A percentile compares a stretch with the other conserved stretches of the same genome.
Evolutionary conservation across 2,329 filamentous ascomycete genomes (phyloP).

Genomic region (Anisogramma anomala): DNA sequence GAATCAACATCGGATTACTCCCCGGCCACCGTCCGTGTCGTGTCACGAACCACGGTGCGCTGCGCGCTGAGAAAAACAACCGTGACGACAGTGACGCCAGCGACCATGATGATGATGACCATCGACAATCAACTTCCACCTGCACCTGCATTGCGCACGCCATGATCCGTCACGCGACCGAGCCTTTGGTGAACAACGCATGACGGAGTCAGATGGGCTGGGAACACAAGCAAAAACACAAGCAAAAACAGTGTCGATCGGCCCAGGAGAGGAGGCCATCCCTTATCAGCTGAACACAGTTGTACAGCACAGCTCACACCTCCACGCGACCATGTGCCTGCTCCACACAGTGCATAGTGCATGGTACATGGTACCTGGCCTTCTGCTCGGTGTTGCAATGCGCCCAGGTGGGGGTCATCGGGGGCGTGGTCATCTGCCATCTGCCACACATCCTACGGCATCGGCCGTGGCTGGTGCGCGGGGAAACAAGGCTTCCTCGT

Average conservation of each 20-base stretch:
- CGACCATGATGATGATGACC: not conserved
- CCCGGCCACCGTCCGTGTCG: slow-evolving; percentile 10
- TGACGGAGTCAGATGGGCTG: slow-evolving; percentile 7
- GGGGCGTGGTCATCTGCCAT: slow-evolving; percentile 12
- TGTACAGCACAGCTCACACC: slow-evolving; percentile 2
- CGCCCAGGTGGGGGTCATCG: not conserved
- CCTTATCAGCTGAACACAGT: no score
- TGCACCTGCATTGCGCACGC: not conserved
- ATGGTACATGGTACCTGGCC: slow-evolving; percentile 6
- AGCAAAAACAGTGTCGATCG: no score
- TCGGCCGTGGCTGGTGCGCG: slow-evolving; percentile 9
- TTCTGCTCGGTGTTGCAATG: slow-evolving; percentile 6
- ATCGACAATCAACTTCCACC: no score
- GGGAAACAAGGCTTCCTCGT: not conserved
- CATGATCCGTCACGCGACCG: not conserved
- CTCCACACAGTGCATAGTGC: slow-evolving; percentile 1
- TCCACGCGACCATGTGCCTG: slow-evolving; percentile 10
- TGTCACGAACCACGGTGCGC: slow-evolving; percentile 8
- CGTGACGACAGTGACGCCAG: not conserved
- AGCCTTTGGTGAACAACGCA: slow-evolving; percentile 6
- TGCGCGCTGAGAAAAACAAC: not conserved
- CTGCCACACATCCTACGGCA: slow-evolving; percentile 7
- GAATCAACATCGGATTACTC: slow-evolving; percentile 7
- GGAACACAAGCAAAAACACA: not conserved
- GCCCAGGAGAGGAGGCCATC: no score